Evolutionary conservation across 2,329 filamentous ascomycete species (phyloP), one percentile per base, ranked within the genome.

Genomic region (Alternaria sp.): DNA sequence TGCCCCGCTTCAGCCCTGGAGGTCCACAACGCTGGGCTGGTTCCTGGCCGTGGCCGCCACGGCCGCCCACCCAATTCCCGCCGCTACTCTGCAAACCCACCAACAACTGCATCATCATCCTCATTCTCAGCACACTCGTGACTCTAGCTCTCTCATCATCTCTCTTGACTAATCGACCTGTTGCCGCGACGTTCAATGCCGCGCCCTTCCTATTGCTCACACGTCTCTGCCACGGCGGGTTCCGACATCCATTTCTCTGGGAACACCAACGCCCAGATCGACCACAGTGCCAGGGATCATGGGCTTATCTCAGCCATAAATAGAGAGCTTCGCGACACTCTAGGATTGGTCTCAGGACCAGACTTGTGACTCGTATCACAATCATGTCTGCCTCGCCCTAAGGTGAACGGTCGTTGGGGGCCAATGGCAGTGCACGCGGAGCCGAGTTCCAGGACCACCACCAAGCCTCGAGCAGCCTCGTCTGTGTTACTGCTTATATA

Each of bases 351-450:
- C 19, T 32, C 32, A 36, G 56, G 40, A 40, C 54, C 15, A 36
- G 19, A 43, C 28, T 54, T 55, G 59, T 52, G 19, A 43, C 28
- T 54, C 59, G 59, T 52, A 52, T 62, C 36, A 32, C 55, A 57
- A 55, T 54, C 62, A 58, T 62, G 62, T 65, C 62, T 65, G 62
- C 62, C 62, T 65, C 56, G 62, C 54, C 62, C 54, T 65, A 62
- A 44, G 59, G 44, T 36, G 19, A 32, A 54, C 23, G 55, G 25
- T 40, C 46, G 28, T 50, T 21, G 49, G 59, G 59, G 59, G 59
- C 59, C 59, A 51, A 59, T 58, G 62, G 51, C 62, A 49, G 59
- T 62, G 54, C 49, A 56, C 23, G 50, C 56, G 23, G 50, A 43
- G 55, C 55, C 46, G 36, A 57, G 23, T 57, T 57, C 45, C 30